Conservation (phyloP, 2,329 filamentous ascomycete species). For the Sphaerulina populicola region DNA sequence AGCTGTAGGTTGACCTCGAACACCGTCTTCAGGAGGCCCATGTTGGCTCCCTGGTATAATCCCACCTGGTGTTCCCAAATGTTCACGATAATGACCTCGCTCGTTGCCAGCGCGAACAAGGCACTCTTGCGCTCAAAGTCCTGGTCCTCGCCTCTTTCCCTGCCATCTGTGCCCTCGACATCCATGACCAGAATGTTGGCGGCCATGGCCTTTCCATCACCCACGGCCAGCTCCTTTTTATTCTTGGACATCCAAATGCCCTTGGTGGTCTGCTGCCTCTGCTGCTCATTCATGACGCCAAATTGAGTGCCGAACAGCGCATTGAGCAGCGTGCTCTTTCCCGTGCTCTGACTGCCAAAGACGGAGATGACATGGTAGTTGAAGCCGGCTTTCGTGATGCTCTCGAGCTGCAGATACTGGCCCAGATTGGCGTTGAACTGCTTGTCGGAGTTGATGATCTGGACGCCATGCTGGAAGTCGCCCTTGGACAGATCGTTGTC, state of each 20-base stretch:
- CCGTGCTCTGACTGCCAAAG: conserved; percentile 96
- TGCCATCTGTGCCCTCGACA: conserved; percentile 92
- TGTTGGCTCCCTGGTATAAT: conserved; percentile 95
- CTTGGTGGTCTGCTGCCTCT: conserved; percentile 93
- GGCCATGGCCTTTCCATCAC: conserved; percentile 56
- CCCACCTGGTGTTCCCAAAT: conserved; percentile 99
- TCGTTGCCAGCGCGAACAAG: conserved; percentile 91
- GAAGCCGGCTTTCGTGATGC: conserved; percentile 82
- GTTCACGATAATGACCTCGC: conserved; percentile 95
- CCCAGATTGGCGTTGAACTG: conserved; percentile 84
- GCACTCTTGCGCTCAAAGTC: conserved; percentile 99
- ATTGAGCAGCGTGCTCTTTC: conserved; percentile 95
- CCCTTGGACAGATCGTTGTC: conserved; percentile 56
- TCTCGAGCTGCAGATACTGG: conserved; percentile 70
- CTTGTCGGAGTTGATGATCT: conserved; percentile 94
- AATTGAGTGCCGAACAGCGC: conserved; percentile 92
- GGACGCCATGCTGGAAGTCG: conserved; percentile 85
- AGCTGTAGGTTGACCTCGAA: conserved; percentile 98
- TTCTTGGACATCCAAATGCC: conserved; percentile 99
- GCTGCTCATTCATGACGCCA: conserved; percentile 92
- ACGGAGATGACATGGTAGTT: conserved; percentile 99
- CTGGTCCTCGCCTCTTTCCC: conserved; percentile 93
- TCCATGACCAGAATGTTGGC: conserved; percentile 99
- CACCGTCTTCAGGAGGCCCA: conserved; percentile 96
- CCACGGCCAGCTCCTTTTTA: conserved; percentile 51